Evolutionary conservation across 1,284 basidiomycete genomes (phyloP).

Genomic region (Tilletia indica): DNA sequence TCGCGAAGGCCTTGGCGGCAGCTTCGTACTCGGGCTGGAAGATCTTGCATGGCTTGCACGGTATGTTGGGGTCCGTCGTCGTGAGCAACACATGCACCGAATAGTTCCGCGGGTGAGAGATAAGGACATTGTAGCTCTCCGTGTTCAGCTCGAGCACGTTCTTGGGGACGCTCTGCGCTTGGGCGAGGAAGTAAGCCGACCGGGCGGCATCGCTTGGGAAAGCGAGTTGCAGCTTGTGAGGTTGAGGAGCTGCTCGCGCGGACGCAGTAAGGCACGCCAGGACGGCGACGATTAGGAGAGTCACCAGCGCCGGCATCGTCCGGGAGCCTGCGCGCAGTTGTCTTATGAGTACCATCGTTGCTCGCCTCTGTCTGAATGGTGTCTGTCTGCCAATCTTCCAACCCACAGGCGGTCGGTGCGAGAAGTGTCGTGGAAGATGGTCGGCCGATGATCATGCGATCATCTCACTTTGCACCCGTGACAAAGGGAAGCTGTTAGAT

Average conservation of each 20-base stretch:
- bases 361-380: background rate
- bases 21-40: conserved; percentile 46
- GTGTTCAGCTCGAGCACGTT: conserved; percentile 16
- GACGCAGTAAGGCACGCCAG: background rate
- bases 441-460: background rate
- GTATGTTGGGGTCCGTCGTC: conserved; percentile 32
- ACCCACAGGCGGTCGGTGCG: conserved; percentile 1
- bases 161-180: conserved; percentile 9
- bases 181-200: conserved; percentile 3
- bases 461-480: no score
- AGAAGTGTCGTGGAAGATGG: background rate
- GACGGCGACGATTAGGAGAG: background rate
- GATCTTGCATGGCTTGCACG: conserved; percentile 38
- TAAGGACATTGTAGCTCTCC: background rate
- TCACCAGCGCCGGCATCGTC: background rate
- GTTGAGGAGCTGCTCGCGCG: background rate
- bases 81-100: conserved; percentile 41
- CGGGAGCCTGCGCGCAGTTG: background rate
- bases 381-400: background rate
- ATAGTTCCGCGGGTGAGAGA: conserved; percentile 23
- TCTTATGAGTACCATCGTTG: background rate
- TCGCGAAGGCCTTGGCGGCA: conserved; percentile 36
- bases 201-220: background rate
- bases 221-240: conserved; percentile 2
- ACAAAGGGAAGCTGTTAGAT: no score